Percentiles rank a stretch among this genome's conserved stretches.
These are phyloP conservation scores for Nicotiana tabacum DNA, from an alignment of 257 asterid genomes.

Conservation along the genomic window DNA sequence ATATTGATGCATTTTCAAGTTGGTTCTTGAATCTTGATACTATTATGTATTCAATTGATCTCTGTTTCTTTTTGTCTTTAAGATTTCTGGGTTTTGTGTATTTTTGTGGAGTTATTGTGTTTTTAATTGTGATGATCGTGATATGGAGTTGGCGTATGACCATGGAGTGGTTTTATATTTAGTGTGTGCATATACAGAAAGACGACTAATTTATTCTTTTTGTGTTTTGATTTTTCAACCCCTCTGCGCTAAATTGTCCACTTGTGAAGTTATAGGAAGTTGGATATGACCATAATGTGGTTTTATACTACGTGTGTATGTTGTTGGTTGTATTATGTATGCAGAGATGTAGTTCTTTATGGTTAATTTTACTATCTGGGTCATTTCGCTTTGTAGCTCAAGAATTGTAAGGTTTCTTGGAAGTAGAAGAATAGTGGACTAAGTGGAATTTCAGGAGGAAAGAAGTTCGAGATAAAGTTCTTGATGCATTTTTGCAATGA, in stretches of 20 bases:
- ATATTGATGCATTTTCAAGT: background rate
- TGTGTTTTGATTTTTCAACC: background rate
- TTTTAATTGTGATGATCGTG: background rate
- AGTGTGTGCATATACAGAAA: background rate
- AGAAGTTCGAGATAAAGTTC: background rate
- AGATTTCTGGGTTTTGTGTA: background rate
- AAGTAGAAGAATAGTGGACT: background rate
- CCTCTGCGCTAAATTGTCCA: background rate
- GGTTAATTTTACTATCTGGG: background rate
- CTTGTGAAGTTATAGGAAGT: too few species aligned
- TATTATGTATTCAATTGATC: background rate
- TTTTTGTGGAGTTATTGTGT: background rate
- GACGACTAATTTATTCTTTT: too few species aligned
- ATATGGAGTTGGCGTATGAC: background rate
- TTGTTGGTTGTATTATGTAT: too few species aligned
- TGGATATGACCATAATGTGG: too few species aligned
- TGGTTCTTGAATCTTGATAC: slow-evolving; percentile 6
- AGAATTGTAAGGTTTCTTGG: background rate
- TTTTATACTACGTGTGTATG: too few species aligned
- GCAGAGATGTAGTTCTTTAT: too few species aligned
- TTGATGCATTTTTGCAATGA: background rate
- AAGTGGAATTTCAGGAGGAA: background rate
- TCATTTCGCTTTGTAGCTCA: background rate
- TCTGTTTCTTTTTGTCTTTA: background rate
- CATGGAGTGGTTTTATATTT: background rate